Conservation (phyloP, 176 grass and related monocot genomes). For the Areca catechu region DNA sequence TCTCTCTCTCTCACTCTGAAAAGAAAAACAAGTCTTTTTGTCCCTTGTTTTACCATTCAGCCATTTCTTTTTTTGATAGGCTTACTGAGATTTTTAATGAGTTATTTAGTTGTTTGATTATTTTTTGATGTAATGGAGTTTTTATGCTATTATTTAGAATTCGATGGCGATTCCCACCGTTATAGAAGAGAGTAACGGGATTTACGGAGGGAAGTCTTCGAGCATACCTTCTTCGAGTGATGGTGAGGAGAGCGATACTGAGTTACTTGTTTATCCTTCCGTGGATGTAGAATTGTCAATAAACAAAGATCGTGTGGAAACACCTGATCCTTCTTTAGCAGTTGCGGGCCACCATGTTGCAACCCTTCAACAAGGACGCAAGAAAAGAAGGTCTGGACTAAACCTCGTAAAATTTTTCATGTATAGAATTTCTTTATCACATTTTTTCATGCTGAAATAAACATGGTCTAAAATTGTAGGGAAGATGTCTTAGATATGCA, state of each 20-base stretch:
- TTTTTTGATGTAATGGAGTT: neutral
- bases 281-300: constrained; percentile 47
- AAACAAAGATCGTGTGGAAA: constrained; percentile 23
- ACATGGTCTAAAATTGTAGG: too few species aligned
- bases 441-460: neutral
- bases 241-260: constrained; percentile 58
- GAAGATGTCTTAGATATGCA: too few species aligned
- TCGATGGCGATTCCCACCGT: constrained; percentile 18
- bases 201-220: constrained; percentile 8
- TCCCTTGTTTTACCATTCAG: too few species aligned
- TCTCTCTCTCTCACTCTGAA: too few species aligned
- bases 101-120: neutral
- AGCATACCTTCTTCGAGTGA: constrained; percentile 38
- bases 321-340: constrained; percentile 44
- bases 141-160: constrained; percentile 16
- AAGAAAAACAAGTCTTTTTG: too few species aligned
- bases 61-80: too few species aligned
- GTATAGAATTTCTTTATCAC: constrained; percentile 5
- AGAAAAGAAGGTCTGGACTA: constrained; percentile 40
- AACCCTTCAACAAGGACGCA: constrained; percentile 27
- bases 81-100: too few species aligned
- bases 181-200: constrained; percentile 15
- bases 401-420: neutral
- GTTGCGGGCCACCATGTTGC: constrained; percentile 42
- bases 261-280: constrained; percentile 36